Percentiles rank a stretch among this genome's conserved stretches.
Conservation (phyloP, 2,329 filamentous ascomycete genomes). For the Sphaceloma murrayae region DNA sequence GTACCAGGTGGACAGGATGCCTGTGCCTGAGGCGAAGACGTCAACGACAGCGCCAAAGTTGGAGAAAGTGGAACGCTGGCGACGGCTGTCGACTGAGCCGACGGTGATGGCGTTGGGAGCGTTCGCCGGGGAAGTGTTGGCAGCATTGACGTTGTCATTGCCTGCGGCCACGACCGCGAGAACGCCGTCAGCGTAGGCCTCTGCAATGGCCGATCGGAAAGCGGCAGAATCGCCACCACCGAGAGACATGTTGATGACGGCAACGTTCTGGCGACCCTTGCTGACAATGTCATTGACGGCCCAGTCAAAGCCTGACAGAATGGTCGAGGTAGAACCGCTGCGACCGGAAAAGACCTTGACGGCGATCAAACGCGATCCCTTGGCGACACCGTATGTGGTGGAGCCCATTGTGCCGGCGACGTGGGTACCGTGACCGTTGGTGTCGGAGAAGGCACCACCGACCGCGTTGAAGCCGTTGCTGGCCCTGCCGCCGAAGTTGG, state of each 20-base stretch:
- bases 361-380: slow-evolving; percentile 45
- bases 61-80: slow-evolving; percentile 31
- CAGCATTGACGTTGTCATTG: slow-evolving; percentile 34
- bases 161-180: slow-evolving; percentile 49
- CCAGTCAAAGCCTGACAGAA: slow-evolving; percentile 53
- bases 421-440: slow-evolving; percentile 56
- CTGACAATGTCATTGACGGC: slow-evolving; percentile 29
- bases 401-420: slow-evolving; percentile 54
- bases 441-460: slow-evolving; percentile 29
- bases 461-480: slow-evolving; percentile 27
- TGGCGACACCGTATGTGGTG: slow-evolving; percentile 53
- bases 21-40: slow-evolving; percentile 31
- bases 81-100: slow-evolving; percentile 27
- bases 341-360: slow-evolving; percentile 46
- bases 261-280: slow-evolving; percentile 27
- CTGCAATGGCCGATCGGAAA: slow-evolving; percentile 43
- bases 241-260: slow-evolving; percentile 49
- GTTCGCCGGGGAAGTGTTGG: slow-evolving; percentile 27
- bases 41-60: slow-evolving; percentile 33
- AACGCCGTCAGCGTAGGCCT: slow-evolving; percentile 40
- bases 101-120: slow-evolving; percentile 30
- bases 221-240: slow-evolving; percentile 39
- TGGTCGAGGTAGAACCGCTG: slow-evolving; percentile 41
- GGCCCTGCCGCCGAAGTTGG: slow-evolving; percentile 31
- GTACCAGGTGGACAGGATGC: slow-evolving; percentile 39